Evolutionary conservation across 805 yeast species (phyloP), one percentile per base, ranked within the genome.

Genomic region (Teunomyces gatunensis): DNA sequence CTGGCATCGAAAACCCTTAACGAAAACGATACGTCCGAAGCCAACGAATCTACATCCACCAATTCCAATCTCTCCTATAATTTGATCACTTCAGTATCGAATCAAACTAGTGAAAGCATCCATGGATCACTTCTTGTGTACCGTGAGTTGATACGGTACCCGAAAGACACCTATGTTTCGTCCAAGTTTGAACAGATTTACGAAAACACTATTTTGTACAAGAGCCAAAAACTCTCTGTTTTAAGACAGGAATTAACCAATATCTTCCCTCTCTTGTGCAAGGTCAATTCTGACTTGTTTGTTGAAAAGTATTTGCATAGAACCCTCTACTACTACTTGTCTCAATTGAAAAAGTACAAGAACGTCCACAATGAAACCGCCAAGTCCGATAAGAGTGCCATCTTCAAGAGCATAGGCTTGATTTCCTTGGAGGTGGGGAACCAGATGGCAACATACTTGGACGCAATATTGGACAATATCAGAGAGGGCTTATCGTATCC

Each of bases 51-150:
- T 15, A 27, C 28, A 13, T 23, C 44, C 6, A 15, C 32, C 12
- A 48, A 45, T 23, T 32, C 56, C 10, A 52, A 42, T 27, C 48
- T 54, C 17, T 54, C 59, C 6, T 54, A 59, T 41, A 61, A 59
- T 40, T 45, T 61, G 12, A 55, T 64, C 17, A 47, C 62, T 12
- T 49, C 63, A 1, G 46, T 55, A 6, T 39, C 62, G 5, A 47
- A 61, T 6, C 69, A 61, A 32, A 54, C 71, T 4, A 58, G 80
- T 15, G 97, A 90, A 51, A 74, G 85, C 2, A 78, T 89, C n/a
- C 98, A 92, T 64, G 97, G 96, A 0, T 81, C 96, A 0, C 69
- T 92, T 18, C 69, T 92, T 34, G 94, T 88, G 0, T 90, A 83
- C 61, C 75, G 94, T 28, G 97, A 89, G 62, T 71, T 92, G 13